A percentile compares a stretch with the other conserved stretches of the same genome.
Evolutionary conservation across 305 asterid species (phyloP).

Genomic region (Fraxinus sp.): DNA sequence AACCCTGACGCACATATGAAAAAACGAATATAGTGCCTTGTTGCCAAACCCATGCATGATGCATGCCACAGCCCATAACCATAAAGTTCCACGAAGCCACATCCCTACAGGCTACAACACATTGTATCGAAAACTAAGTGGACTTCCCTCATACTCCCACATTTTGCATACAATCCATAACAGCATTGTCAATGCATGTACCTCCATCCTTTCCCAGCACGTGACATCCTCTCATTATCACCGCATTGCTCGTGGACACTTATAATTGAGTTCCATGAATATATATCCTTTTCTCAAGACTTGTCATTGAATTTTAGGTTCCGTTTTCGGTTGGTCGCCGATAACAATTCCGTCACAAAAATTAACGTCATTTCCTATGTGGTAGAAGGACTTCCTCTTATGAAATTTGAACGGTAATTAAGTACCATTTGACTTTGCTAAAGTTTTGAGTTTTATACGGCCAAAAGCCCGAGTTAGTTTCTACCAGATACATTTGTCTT

Average conservation of each 20-base stretch:
- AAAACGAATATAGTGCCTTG: constrained; percentile 63
- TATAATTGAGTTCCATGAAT: constrained; percentile 80
- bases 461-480: not conserved
- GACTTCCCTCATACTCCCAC: constrained; percentile 75
- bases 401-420: not conserved
- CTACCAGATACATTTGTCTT: not conserved
- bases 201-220: constrained; percentile 30
- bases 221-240: constrained; percentile 66
- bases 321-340: not conserved
- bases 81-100: constrained; percentile 85
- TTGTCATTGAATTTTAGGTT: not conserved
- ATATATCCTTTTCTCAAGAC: constrained; percentile 50
- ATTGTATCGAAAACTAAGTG: constrained; percentile 50
- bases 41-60: constrained; percentile 65
- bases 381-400: too few relatives aligned
- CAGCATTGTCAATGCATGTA: constrained; percentile 50
- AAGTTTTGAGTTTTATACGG: not conserved
- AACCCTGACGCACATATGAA: constrained; percentile 50
- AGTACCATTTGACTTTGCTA: not conserved
- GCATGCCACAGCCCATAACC: constrained; percentile 83
- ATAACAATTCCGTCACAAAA: not conserved
- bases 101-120: constrained; percentile 50
- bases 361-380: too few relatives aligned
- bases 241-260: constrained; percentile 73
- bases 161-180: constrained; percentile 89